Base-by-base conservation (phyloP, 2,329 filamentous ascomycete genomes). In the Fusarium nelsonii region DNA sequence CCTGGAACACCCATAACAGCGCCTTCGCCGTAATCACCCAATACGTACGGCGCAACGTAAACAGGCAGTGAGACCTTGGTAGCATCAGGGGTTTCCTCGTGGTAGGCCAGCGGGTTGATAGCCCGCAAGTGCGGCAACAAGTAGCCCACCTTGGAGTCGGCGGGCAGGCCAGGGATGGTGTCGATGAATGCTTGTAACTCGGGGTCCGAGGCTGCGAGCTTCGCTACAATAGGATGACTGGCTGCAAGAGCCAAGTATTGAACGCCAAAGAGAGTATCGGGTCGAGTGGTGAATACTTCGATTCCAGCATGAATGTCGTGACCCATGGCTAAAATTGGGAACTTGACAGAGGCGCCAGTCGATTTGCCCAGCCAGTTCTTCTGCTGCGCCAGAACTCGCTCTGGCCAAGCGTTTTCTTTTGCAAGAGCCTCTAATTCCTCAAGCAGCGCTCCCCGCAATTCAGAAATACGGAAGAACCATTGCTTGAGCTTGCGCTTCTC, bases 1-100 rank as follows among this genome's bases (percentile, higher is more conserved):
- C 90, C 94, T 0, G 94, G 94, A 9, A 97, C 94, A 43, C 94
- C 94, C 93, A 97, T 97, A 3, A 97, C 91, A 11, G 93, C 93
- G 2, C 93, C 93, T 70, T 94, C 91, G 16, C 93, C 93, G 71
- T 97, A 96, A 74, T 94, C 92, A 28, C 91, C 91, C 7, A 97
- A 83, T 12, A 97, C 94, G 75, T 97, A 97, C 0, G 93, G 90
- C 11, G 94, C 92, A 23, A 92, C 91, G 74, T 91, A 97, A 7
- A 97, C 84, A 2, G 93, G 93, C 7, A 97, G 72, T 9, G 85
- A 83, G 68, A 85, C 74, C 75, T 87, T 85, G 34, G 82, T 83
- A 2, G 82, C 81, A n/a, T 84, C 82, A 1, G 84, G 83, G 0
- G 82, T 83, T 2, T 80, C 77, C 8, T 84, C 82, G 39, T 86